Base-by-base conservation (phyloP, 331 rosid species). In the Quercus tomentella region DNA sequence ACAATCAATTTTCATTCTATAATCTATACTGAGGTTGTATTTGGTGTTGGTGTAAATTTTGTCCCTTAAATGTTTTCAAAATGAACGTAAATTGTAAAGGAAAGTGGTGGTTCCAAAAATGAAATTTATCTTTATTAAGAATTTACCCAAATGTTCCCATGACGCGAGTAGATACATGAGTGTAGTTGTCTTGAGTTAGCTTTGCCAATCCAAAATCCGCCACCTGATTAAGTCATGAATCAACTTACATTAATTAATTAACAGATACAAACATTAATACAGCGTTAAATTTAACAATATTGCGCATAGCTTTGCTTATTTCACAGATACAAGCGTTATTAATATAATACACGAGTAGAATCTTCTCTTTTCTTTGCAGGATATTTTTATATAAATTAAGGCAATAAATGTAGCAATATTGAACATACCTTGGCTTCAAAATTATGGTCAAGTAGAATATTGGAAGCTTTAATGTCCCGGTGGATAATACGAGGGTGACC, bases 401-500 rank as follows among this genome's bases (percentile, higher is more conserved):
- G 66, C 66, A 58, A 58, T 9, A 58, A 20, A 21, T 31, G 6
- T 11, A 73, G 28, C 4, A 60, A 43, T 33, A 52, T 61, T 10
- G 66, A 9, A 33, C 30, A 6, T 73, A 92, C 97, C 89, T 88
- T 91, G 26, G 96, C 92, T 49, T 91, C 97, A 61, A 86, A 91
- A 77, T 87, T 87, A 72, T 79, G 23, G 41, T 92, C 96, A 23
- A 92, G 78, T 49, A 91, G 79, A 86, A 92, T 92, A 80, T 92
- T 92, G 49, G 92, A 82, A 72, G 84, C 82, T 84, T 92, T 92
- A 55, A 92, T 89, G 82, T 92, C 96, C 23, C 97, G 87, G 62
- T 92, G 97, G 73, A 92, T 91, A 82, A 92, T 92, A 45, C 91
- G 89, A 16, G 97, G 96, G 80, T 91, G 97, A 70, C 97, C 97